These are phyloP conservation scores for Botrytis elliptica DNA, from an alignment of 2,329 filamentous ascomycete species.

Conservation along the genomic window DNA sequence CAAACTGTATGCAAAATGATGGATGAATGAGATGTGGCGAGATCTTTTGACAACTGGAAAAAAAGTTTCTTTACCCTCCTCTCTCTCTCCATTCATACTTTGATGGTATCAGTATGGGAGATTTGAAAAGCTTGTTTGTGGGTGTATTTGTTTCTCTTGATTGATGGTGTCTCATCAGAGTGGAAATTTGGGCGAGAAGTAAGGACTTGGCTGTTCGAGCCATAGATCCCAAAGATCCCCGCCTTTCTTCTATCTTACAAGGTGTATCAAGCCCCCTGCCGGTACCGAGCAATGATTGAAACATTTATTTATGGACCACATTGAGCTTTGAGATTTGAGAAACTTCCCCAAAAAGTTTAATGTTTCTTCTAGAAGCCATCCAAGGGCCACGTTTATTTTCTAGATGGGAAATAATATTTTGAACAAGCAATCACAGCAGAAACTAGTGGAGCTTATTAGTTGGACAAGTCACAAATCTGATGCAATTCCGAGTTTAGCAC, in stretches of 20 bases:
- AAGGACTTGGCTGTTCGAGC: constrained; percentile 7
- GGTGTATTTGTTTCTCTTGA: neutral
- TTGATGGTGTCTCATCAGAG: neutral
- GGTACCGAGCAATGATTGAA: neutral
- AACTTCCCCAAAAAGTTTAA: neutral
- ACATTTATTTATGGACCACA: neutral
- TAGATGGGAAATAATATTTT: neutral
- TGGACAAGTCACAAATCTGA: neutral
- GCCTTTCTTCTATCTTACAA: neutral
- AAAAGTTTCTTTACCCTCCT: neutral
- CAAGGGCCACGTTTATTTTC: neutral
- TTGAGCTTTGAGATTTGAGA: neutral
- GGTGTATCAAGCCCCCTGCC: neutral
- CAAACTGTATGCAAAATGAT: constrained; percentile 3
- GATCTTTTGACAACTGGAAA: constrained; percentile 2
- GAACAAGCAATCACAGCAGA: neutral
- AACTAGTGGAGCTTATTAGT: neutral
- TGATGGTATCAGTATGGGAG: neutral
- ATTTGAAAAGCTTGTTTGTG: neutral
- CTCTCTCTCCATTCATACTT: neutral
- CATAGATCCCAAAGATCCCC: neutral
- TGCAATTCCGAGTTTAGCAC: neutral
- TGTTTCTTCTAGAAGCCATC: constrained; percentile 6
- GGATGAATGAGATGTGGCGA: neutral
- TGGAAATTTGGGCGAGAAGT: neutral